These are phyloP conservation scores for Pseudopithomyces maydicus DNA, from an alignment of 2,329 filamentous ascomycete species.

Conservation along the genomic window DNA sequence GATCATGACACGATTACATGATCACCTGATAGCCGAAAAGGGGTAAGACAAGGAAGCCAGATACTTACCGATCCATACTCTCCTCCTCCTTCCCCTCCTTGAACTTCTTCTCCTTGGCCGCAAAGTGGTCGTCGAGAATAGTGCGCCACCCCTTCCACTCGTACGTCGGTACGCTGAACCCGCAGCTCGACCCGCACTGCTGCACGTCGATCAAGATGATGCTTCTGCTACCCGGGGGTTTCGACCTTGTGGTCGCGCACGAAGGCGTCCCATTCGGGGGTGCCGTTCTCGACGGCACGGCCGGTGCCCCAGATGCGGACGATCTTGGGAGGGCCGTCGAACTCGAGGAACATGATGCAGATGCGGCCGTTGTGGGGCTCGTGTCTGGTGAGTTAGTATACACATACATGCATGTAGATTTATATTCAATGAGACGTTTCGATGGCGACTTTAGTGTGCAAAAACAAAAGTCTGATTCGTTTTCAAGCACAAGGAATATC, in stretches of 20 bases:
- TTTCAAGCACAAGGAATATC: too few species aligned
- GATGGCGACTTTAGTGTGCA: too few species aligned
- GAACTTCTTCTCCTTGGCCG: constrained; percentile 45
- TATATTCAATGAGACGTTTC: too few species aligned
- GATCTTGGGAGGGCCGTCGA: constrained; percentile 49
- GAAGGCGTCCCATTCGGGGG: constrained; percentile 40
- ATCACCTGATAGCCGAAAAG: too few species aligned
- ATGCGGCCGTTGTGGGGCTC: constrained; percentile 50
- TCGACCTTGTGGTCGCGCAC: constrained; percentile 39
- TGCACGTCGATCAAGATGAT: constrained; percentile 51
- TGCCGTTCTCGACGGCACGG: constrained; percentile 45
- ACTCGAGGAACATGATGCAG: constrained; percentile 50
- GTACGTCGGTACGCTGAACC: constrained; percentile 51
- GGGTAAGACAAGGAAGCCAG: neutral
- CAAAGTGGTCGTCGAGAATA: constrained; percentile 49
- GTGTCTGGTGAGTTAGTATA: too few species aligned
- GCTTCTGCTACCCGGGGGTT: constrained; percentile 44
- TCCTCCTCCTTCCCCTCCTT: constrained; percentile 44
- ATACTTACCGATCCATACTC: constrained; percentile 44
- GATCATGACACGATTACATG: too few species aligned
- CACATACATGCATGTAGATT: too few species aligned
- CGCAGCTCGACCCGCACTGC: constrained; percentile 50
- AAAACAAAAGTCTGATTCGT: too few species aligned
- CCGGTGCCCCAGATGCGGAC: constrained; percentile 51
- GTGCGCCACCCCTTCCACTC: constrained; percentile 49